Base-by-base conservation (phyloP, 75 land plant genomes). In the Isoetes taiwanensis region DNA sequence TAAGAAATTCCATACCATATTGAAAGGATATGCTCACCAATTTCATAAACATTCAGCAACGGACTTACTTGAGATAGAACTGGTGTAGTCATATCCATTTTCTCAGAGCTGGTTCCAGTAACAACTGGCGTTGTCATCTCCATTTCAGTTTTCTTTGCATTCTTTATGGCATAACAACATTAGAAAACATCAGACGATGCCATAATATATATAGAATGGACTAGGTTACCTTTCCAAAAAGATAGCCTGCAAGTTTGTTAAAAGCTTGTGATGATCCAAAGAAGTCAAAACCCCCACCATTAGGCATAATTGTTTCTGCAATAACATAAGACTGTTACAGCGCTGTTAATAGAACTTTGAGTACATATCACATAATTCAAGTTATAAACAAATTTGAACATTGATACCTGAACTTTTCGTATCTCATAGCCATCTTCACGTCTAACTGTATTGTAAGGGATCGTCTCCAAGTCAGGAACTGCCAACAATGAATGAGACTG, bases 11-110 rank as follows among this genome's bases (percentile, higher is more conserved):
- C 6, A 17, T 55, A 28, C 3, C 10, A 10, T 4, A 55, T 11
- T 16, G 19, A 55, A 9, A 8, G 19, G 8, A n/a, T 48, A 8
- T 48, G 52, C 52, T 14, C 40, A 59, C 29, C 20, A 37, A 37
- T 9, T 2, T 29, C 24, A 62, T 12, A 29, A 50, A 2, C 12
- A 43, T 28, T 1, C 12, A 3, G 24, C 19, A 23, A 14, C n/a
- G 35, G 41, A 55, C 71, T 82, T 72, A 57, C 42, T 66, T 78
- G 84, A 12, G 93, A 78, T 35, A 90, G 63, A 12, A 90, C 97
- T 64, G 97, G 97, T 1, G 97, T 86, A 46, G 97, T 90, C 97
- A 86, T 90, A 25, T 90, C 97, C 97, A 90, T 82, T 58, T 74
- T 86, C 58, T 80, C 87, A 4, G 85, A 82, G 41, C 41, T 27